Conservation (phyloP, 148 eudicot species). For the Rhododendron ferrugineum region DNA sequence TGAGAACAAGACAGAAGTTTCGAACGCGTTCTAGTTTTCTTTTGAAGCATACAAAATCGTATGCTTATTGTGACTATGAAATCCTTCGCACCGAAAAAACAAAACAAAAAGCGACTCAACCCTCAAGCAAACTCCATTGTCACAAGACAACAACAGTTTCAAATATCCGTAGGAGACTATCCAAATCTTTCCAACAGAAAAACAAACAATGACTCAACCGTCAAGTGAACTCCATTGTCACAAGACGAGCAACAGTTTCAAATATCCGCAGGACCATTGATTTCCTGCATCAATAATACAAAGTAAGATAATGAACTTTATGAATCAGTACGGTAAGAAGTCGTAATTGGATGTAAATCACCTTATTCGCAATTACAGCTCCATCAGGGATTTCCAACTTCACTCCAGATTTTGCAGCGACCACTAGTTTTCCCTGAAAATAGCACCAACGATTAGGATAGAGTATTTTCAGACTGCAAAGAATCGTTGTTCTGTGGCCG, state of each 20-base stretch:
- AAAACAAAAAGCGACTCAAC: conserved; percentile 8
- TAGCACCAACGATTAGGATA: conserved; percentile 5
- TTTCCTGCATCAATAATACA: conserved; percentile 37
- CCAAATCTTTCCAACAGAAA: neutral
- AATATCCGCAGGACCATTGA: conserved; percentile 59
- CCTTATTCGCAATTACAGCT: conserved; percentile 76
- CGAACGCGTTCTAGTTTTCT: neutral
- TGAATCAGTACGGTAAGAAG: neutral
- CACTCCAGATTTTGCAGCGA: conserved; percentile 63
- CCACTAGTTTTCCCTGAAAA: conserved; percentile 64
- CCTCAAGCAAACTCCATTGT: neutral
- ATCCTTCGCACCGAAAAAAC: neutral
- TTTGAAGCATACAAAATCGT: neutral
- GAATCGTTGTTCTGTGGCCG: neutral
- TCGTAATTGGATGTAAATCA: conserved; percentile 16
- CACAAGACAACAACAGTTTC: neutral
- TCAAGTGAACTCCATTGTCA: conserved; percentile 2
- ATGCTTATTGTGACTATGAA: neutral
- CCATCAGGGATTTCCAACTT: conserved; percentile 93
- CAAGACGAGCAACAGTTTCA: conserved; percentile 16
- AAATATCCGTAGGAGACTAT: neutral
- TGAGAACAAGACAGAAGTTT: neutral
- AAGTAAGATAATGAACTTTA: neutral
- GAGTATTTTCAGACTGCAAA: neutral
- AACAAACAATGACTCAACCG: neutral